Evolutionary conservation across 108 stramenopile genomes (phyloP).

Genomic region (Cyclotella kingstonii): DNA sequence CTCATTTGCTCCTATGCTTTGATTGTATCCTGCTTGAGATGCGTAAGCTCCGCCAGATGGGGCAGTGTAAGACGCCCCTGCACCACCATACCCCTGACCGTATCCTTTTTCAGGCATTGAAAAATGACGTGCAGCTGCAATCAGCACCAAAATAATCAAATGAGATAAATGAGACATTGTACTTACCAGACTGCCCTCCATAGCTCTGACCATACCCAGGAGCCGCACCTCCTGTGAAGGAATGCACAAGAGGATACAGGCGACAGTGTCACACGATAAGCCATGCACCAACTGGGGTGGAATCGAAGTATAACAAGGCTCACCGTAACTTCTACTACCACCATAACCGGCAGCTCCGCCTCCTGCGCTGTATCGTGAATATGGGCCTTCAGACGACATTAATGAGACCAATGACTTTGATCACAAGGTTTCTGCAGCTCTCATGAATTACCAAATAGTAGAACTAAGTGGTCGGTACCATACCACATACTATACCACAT

Average conservation of each 20-base stretch:
- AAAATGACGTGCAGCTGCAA: background rate
- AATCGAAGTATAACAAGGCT: constrained; percentile 5
- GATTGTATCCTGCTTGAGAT: constrained; percentile 20
- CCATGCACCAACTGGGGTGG: constrained; percentile 29
- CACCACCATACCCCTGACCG: constrained; percentile 40
- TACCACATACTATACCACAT: no score
- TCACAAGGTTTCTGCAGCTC: no score
- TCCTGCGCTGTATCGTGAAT: constrained; percentile 72
- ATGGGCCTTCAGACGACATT: constrained; percentile 71
- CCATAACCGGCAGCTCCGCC: constrained; percentile 57
- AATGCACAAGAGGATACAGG: background rate
- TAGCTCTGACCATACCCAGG: constrained; percentile 34
- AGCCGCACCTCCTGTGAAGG: constrained; percentile 19
- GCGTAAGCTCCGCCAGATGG: constrained; percentile 33
- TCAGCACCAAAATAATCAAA: background rate
- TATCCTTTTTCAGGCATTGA: constrained; percentile 9
- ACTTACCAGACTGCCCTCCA: constrained; percentile 12
- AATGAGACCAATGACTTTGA: no score
- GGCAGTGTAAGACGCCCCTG: constrained; percentile 24
- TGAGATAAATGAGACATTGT: background rate
- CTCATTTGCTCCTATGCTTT: constrained; percentile 21
- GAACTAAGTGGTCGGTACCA: no score
- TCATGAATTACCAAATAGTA: no score
- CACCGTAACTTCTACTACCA: constrained; percentile 34
- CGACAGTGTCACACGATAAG: constrained; percentile 34